phyloP scores from a whole-genome alignment of 1,284 basidiomycete species.

The Pterulicium gracile region DNA sequence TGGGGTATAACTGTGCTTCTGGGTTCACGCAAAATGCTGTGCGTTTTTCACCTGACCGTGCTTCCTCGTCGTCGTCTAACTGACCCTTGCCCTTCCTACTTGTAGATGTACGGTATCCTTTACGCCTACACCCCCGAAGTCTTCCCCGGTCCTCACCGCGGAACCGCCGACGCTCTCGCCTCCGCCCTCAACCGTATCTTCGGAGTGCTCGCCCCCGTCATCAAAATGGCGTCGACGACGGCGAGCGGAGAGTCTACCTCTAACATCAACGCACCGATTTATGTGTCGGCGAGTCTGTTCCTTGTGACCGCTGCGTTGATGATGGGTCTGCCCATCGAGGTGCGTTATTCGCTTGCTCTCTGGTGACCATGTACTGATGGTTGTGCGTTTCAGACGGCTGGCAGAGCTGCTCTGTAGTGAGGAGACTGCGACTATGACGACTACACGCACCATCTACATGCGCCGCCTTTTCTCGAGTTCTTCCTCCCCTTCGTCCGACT shows the following conservation, averaged over 20 bases:
- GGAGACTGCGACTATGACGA: too few species aligned
- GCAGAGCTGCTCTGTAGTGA: slow-evolving; percentile 9
- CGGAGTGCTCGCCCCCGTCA: slow-evolving; percentile 44
- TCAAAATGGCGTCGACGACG: slow-evolving; percentile 35
- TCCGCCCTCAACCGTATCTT: slow-evolving; percentile 42
- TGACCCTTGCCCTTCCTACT: background rate
- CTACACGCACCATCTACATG: too few species aligned
- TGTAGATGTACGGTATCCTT: slow-evolving; percentile 49
- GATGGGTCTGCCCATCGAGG: slow-evolving; percentile 48
- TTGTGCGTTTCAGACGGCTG: slow-evolving; percentile 9
- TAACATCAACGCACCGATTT: slow-evolving; percentile 33
- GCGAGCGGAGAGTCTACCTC: slow-evolving; percentile 13
- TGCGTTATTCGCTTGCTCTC: slow-evolving; percentile 14
- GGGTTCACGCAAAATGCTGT: slow-evolving; percentile 33
- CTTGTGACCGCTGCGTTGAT: slow-evolving; percentile 34
- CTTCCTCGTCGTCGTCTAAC: slow-evolving; percentile 4
- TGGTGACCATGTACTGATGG: background rate
- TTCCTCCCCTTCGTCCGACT: too few species aligned
- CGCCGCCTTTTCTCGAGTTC: too few species aligned
- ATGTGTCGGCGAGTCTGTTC: slow-evolving; percentile 46
- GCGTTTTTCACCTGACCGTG: slow-evolving; percentile 4
- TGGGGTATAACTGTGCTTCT: slow-evolving; percentile 45
- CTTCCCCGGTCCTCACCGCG: slow-evolving; percentile 53
- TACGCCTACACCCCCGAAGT: slow-evolving; percentile 56
- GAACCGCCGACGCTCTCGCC: slow-evolving; percentile 52